Base-by-base conservation (phyloP, 305 asterid genomes). In the Fraxinus albicans region DNA sequence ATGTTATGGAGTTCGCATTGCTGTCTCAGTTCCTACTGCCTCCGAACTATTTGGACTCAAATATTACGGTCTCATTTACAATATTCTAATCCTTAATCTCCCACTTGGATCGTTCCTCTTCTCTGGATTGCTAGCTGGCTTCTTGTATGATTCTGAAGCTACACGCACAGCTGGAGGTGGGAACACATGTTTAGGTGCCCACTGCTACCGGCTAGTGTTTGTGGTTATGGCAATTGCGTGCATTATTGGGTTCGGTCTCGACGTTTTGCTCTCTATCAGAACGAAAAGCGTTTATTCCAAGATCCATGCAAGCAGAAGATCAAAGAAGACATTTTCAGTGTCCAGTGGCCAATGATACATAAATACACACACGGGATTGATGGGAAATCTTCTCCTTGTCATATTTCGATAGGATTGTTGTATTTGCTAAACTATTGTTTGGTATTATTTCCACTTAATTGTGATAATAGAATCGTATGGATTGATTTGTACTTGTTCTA, bases 1-100 rank as follows among this genome's bases (percentile, higher is more conserved):
- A 7, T 96, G 99, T 91, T 94, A 91, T 2, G 99, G 99, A 0
- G 91, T 94, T 21, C 97, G 98, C 25, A 86, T 94, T 0, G 97
- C 98, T 0, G 86, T 96, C 63, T 87, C 99, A 0, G 98, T 96
- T 31, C 98, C 99, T 0, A 88, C 95, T 0, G 98, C 99, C 21
- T 94, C 99, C 0, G 99, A 96, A 73, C 95, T 96, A 29, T 96
- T 96, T 50, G 99, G 99, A 8, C 94, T 94, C 7, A 94, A 93
- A 82, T 91, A 92, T 34, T 96, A 93, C n/a, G 98, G 98, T 1
- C 93, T 96, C 76, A 88, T 94, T 15, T 94, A 96, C 91, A 96
- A 96, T 87, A 91, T 96, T 21, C 91, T 96, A 29, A 93, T 96
- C 78, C 95, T 94, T 79, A 96, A 96, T 80, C 94, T 96, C 44